A percentile compares a stretch with the other conserved stretches of the same genome.
Conservation (phyloP, 192 early-diverging fungal genomes). For the Entomortierella chlamydospora region DNA sequence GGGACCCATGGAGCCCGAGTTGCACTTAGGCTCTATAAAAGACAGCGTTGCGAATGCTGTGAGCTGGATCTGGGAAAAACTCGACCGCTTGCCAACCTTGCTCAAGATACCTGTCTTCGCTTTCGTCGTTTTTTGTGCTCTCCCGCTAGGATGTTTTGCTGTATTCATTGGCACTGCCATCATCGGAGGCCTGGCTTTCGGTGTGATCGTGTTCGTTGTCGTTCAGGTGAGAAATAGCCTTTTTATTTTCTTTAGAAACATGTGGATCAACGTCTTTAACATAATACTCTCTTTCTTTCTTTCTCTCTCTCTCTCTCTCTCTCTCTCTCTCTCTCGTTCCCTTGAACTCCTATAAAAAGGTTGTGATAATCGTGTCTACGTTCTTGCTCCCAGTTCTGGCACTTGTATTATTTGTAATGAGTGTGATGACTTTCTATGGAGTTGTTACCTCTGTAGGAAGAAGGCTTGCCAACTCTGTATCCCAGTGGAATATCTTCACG, state of each 20-base stretch:
- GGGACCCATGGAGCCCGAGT: too few species aligned
- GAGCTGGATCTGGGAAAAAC: neutral
- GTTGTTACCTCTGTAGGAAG: neutral
- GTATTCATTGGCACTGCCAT: constrained; percentile 28
- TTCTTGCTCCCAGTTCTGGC: constrained; percentile 39
- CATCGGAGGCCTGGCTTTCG: constrained; percentile 11
- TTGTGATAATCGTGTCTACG: constrained; percentile 23
- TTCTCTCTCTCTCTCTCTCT: neutral
- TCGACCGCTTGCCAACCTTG: neutral
- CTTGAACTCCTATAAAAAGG: neutral
- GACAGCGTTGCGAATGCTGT: too few species aligned
- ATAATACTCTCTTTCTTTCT: neutral
- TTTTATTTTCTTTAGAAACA: neutral
- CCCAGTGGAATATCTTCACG: too few species aligned
- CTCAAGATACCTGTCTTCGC: constrained; percentile 10
- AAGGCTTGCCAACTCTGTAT: too few species aligned
- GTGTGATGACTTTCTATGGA: constrained; percentile 15
- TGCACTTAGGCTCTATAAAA: too few species aligned
- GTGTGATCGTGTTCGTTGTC: constrained; percentile 15
- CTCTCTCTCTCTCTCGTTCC: neutral
- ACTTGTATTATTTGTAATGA: constrained; percentile 15
- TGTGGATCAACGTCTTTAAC: too few species aligned
- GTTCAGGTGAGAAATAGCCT: constrained; percentile 12
- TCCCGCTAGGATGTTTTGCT: constrained; percentile 23
- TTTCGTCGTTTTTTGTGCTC: constrained; percentile 14